Base-by-base conservation (phyloP, 1,284 basidiomycete genomes). In the Dichomitus squalens region DNA sequence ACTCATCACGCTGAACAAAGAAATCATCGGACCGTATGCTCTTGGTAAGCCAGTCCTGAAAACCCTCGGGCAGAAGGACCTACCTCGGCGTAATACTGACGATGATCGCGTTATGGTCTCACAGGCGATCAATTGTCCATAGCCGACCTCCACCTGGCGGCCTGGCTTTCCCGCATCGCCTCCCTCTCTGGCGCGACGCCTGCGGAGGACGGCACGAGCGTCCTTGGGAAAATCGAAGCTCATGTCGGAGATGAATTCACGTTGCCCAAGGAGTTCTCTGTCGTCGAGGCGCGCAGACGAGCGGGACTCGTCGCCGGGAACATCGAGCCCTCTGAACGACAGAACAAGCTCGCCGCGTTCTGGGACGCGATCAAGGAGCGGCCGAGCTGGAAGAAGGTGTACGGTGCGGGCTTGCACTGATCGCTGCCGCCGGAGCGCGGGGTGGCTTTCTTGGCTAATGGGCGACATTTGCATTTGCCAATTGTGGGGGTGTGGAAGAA, bases 71-170 rank as follows among this genome's bases (percentile, higher is more conserved):
- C 40, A 25, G 5, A 12, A 41, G 11, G 6, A 12, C 6, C 16
- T 21, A 27, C 31, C 11, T 33, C 47, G 31, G 23, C 21, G 18
- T 20, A 18, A 31, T 14, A n/a, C 31, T 31, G 34, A 49, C 21
- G 47, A 31, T 20, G 7, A 23, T 16, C 31, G 39, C 11, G 20
- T 34, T 25, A 34, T 25, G 3, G 31, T 20, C 56, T 58, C 60
- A 20, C 57, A 89, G 88, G 88, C 25, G 89, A 90, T 65, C 90
- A 92, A 59, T 72, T 94, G 68, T 91, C 87, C 7, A 76, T 93
- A 41, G 90, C 87, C 2, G 94, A 96, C 69, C 73, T 94, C 51
- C 92, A 95, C 67, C 75, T 94, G 25, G 86, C 84, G 3, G 86
- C 85, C 11, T 96, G 92, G 92, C 71, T 95, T 36, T 77, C 85